phyloP scores from a whole-genome alignment of 2,329 filamentous ascomycete genomes.

The Tolypocladium tundrense region DNA sequence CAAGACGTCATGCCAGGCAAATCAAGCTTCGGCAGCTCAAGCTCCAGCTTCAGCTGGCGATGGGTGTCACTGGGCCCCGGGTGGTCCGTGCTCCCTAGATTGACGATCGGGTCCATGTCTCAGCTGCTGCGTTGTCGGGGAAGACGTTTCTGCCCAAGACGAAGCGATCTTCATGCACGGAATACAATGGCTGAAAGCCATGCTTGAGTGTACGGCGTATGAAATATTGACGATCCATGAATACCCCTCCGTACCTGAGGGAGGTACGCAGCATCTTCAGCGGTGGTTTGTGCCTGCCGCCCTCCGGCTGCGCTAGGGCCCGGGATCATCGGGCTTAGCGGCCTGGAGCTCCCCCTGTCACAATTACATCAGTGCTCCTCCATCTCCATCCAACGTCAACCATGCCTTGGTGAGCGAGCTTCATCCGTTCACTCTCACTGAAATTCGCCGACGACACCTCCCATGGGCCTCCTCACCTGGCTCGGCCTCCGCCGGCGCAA shows the following conservation, averaged over 20 bases:
- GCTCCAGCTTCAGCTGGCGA: not conserved
- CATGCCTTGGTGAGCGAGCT: not conserved
- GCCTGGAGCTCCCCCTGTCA: not conserved
- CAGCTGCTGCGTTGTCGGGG: not conserved
- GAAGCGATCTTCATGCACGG: not conserved
- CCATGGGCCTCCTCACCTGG: conserved; percentile 34
- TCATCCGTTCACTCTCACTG: not conserved
- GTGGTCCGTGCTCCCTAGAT: not conserved
- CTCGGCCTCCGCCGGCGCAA: conserved; percentile 37
- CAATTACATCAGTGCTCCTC: not conserved
- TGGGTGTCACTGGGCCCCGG: not conserved
- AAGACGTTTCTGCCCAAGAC: not conserved
- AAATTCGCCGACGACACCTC: not conserved
- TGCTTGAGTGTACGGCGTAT: no score
- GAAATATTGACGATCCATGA: not conserved
- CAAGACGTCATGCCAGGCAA: not conserved
- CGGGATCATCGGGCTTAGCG: not conserved
- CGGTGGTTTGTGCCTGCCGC: no score
- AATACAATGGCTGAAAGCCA: no score
- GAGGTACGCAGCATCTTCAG: not conserved
- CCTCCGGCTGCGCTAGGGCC: not conserved
- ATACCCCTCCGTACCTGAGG: no score
- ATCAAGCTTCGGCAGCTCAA: conserved; percentile 1
- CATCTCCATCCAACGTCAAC: not conserved
- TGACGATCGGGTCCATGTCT: not conserved